Base-by-base conservation (phyloP, 805 yeast species). In the Jamesozyma spencerorum region DNA sequence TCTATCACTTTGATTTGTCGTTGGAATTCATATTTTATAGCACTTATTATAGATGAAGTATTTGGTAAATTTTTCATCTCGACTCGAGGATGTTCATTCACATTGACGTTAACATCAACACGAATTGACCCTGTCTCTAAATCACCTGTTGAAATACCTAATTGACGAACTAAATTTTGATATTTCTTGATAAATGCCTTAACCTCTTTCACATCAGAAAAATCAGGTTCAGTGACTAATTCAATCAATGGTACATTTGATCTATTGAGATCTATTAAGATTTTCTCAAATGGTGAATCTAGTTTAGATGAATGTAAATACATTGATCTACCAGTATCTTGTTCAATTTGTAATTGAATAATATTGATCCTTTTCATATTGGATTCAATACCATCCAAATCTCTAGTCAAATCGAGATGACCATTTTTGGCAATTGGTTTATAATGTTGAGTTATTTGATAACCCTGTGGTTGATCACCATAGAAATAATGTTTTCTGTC, bases 401-500 rank as follows among this genome's bases (percentile, higher is more conserved):
- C 62, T 18, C 63, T 60, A 10, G 52, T 55, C 31, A 90, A 57
- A 18, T 56, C 56, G 24, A 90, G 36, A 17, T 40, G 47, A 0
- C 98, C 98, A 37, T 75, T 69, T 26, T 60, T 65, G 2, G 96
- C 92, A 36, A 85, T 66, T 1, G 97, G 97, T 28, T 71, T 70
- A 57, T 74, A 85, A 54, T 77, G 84, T 62, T 92, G 98, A 0
- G 98, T 92, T 37, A 92, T 82, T 58, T 92, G 98, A 62, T 87
- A 92, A 1, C 98, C 98, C 39, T 83, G 63, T 0, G 98, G 98
- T 58, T 92, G 97, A 60, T 92, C 98, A 1, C 88, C 90, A 59
- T 92, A 92, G 60, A 92, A 87, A 59, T 92, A 92, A 58, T 92
- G 98, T 60, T 92, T 92, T 49, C 98, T 69, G 55, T 92, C 98